These are phyloP conservation scores for Sanghuangporus weigelae DNA, from an alignment of 1,284 basidiomycete species.

Conservation along the genomic window DNA sequence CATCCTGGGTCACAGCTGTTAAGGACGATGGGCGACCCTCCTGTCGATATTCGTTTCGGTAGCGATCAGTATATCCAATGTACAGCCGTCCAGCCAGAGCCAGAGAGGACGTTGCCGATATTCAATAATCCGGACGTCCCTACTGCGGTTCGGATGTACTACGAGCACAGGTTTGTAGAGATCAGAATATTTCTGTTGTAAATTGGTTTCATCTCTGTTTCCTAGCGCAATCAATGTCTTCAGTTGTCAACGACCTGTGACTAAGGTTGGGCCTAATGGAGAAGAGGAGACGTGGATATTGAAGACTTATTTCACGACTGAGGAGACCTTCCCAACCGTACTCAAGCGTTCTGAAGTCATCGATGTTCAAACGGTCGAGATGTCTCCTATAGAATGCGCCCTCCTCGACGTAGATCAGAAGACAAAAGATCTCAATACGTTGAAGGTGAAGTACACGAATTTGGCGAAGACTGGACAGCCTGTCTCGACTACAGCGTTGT, in stretches of 20 bases:
- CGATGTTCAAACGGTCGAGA: conserved; percentile 68
- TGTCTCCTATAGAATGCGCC: conserved; percentile 85
- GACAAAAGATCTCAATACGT: conserved; percentile 67
- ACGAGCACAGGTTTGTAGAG: conserved; percentile 69
- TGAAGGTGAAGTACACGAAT: conserved; percentile 69
- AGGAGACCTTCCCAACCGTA: conserved; percentile 90
- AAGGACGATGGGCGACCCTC: conserved; percentile 71
- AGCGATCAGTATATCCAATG: conserved; percentile 86
- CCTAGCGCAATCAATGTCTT: conserved; percentile 75
- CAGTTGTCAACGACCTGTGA: conserved; percentile 69
- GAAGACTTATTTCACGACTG: conserved; percentile 82
- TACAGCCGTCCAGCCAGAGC: conserved; percentile 81
- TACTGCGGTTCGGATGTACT: conserved; percentile 75
- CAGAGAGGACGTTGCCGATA: conserved; percentile 71
- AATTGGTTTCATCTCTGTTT: not conserved
- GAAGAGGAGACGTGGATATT: conserved; percentile 83
- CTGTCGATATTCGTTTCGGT: conserved; percentile 78
- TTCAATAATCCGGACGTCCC: conserved; percentile 87
- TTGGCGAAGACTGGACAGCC: conserved; percentile 71
- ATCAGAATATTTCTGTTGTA: conserved; percentile 8
- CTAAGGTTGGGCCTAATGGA: conserved; percentile 54
- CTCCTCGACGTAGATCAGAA: conserved; percentile 75
- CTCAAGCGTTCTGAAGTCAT: conserved; percentile 87
- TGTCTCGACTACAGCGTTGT: conserved; percentile 78
- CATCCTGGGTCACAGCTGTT: conserved; percentile 84